Evolutionary conservation across 495 filamentous ascomycete species (phyloP).

Genomic region (Hypoxylon fuscum): DNA sequence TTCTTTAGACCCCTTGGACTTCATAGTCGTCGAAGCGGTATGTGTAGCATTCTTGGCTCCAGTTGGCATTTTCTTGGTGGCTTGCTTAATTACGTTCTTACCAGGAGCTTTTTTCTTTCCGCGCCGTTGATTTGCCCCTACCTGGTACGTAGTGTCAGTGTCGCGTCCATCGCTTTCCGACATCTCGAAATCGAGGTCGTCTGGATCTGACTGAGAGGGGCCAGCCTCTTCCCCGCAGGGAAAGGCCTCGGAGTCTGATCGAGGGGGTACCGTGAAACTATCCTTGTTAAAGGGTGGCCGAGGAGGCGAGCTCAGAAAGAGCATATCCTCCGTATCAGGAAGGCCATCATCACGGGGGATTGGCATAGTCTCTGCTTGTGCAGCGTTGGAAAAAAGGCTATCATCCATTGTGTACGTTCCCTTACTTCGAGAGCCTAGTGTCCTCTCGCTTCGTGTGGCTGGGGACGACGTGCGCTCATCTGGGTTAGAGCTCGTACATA

Average conservation of each 20-base stretch:
- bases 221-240: not conserved
- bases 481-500: constrained; percentile 27
- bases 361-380: constrained; percentile 30
- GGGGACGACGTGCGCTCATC: constrained; percentile 36
- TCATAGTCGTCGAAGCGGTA: not conserved
- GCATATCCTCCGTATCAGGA: constrained; percentile 14
- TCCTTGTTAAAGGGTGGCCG: not conserved
- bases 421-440: not conserved
- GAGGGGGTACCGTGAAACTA: not conserved
- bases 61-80: not conserved
- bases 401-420: not conserved
- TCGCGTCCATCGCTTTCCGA: constrained; percentile 8
- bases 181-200: constrained; percentile 17
- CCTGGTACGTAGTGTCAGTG: constrained; percentile 24
- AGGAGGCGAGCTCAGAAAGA: constrained; percentile 9
- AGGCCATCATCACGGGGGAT: constrained; percentile 22
- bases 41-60: not conserved
- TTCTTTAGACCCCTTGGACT: constrained; percentile 9
- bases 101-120: constrained; percentile 19
- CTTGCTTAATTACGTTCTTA: constrained; percentile 8
- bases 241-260: not conserved
- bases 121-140: constrained; percentile 1
- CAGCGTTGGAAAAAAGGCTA: constrained; percentile 26
- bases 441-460: constrained; percentile 1
- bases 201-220: not conserved